Evolutionary conservation across 2,329 filamentous ascomycete genomes (phyloP).

Genomic region (Chaetomiaceae sp.): DNA sequence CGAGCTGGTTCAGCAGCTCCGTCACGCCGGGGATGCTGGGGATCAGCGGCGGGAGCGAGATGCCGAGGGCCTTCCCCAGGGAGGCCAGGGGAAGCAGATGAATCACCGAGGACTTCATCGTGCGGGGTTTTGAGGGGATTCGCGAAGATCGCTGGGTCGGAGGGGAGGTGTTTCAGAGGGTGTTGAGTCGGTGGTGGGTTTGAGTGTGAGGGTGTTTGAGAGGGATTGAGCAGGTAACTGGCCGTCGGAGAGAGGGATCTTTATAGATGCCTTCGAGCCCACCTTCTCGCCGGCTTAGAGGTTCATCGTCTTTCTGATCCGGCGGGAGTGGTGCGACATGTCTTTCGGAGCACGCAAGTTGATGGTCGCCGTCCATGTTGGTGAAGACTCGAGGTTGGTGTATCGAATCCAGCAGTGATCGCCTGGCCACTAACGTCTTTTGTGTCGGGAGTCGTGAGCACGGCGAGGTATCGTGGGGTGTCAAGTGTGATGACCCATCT

Average conservation of each 20-base stretch:
- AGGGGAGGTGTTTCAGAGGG: not conserved
- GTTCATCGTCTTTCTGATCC: not conserved
- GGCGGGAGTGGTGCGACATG: not conserved
- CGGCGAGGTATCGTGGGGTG: not conserved
- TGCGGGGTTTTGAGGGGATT: not conserved
- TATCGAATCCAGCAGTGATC: not conserved
- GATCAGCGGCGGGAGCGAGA: conserved; percentile 42
- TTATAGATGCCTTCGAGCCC: not conserved
- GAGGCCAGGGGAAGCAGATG: conserved; percentile 2
- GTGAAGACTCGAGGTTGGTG: not conserved
- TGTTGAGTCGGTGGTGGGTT: too few relatives aligned
- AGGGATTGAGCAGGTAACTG: not conserved
- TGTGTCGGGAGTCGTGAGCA: not conserved
- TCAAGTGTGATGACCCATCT: not conserved
- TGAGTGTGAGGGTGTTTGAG: not conserved
- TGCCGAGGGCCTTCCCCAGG: not conserved
- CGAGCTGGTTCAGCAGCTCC: conserved; percentile 46
- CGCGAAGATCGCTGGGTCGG: not conserved
- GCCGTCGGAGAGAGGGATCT: not conserved
- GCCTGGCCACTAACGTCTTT: not conserved
- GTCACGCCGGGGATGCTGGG: conserved; percentile 55
- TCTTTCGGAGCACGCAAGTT: conserved; percentile 5
- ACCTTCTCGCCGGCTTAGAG: not conserved
- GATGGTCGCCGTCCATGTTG: not conserved
- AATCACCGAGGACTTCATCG: not conserved